Percentiles rank a stretch among this genome's conserved stretches.
Evolutionary conservation across 1,284 basidiomycete genomes (phyloP).

Genomic region (Cutaneotrichosporon sp.): DNA sequence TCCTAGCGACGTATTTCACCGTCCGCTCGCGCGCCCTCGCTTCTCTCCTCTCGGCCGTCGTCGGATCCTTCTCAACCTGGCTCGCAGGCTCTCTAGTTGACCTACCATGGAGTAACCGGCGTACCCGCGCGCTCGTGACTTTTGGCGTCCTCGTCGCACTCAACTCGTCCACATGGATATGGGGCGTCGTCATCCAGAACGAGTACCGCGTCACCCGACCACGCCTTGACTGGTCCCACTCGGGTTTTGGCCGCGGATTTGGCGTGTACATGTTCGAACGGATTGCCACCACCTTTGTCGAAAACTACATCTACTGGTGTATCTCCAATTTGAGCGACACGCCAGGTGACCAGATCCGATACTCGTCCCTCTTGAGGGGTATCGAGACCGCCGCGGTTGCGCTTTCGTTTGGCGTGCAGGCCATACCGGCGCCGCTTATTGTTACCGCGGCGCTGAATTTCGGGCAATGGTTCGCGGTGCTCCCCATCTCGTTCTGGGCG

Average conservation of each 20-base stretch:
- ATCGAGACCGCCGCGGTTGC: slow-evolving; percentile 21
- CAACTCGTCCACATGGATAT: slow-evolving; percentile 19
- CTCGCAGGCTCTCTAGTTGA: slow-evolving; percentile 17
- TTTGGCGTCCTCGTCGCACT: slow-evolving; percentile 6
- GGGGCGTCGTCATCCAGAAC: slow-evolving; percentile 18
- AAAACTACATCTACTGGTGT: slow-evolving; percentile 22
- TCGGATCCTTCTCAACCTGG: slow-evolving; percentile 15
- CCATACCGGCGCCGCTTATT: slow-evolving; percentile 17
- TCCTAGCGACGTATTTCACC: slow-evolving; percentile 36
- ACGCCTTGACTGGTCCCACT: slow-evolving; percentile 16
- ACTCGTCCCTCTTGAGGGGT: slow-evolving; percentile 19
- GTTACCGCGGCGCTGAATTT: slow-evolving; percentile 15
- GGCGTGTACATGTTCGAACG: slow-evolving; percentile 24
- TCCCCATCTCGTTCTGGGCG: slow-evolving; percentile 14
- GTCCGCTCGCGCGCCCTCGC: slow-evolving; percentile 39
- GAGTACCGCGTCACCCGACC: slow-evolving; percentile 19
- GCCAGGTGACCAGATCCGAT: slow-evolving; percentile 21
- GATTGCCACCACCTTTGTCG: slow-evolving; percentile 8
- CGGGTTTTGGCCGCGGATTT: slow-evolving; percentile 19
- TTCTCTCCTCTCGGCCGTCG: slow-evolving; percentile 18
- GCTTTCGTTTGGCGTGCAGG: slow-evolving; percentile 18
- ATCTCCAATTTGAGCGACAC: slow-evolving; percentile 19
- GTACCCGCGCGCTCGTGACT: slow-evolving; percentile 10
- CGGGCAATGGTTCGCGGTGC: slow-evolving; percentile 13
- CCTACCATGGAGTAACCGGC: slow-evolving; percentile 12